A percentile compares a stretch with the other conserved stretches of the same genome.
phyloP scores from a whole-genome alignment of 2,329 filamentous ascomycete genomes.

The Pseudocercospora crystallina region DNA sequence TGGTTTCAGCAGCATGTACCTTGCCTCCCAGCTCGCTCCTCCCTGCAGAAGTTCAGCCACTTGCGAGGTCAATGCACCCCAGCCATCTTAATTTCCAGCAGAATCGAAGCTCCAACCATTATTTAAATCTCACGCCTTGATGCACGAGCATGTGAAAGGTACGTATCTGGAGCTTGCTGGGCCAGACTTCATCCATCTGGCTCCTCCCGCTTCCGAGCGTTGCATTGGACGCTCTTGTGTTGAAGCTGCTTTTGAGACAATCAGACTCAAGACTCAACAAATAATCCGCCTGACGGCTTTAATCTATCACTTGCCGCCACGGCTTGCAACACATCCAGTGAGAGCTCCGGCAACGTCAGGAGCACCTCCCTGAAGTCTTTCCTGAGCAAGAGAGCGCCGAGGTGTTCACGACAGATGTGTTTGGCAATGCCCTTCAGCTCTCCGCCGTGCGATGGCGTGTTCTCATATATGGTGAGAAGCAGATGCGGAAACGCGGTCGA shows the following conservation, averaged over 20 bases:
- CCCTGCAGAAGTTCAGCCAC: no score
- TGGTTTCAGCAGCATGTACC: no score
- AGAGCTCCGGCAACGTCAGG: constrained; percentile 3
- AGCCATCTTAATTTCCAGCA: constrained; percentile 1
- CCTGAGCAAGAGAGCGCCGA: neutral
- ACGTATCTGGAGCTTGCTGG: neutral
- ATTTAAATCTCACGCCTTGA: no score
- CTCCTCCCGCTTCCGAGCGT: no score
- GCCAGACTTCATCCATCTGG: no score
- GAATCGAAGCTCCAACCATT: neutral
- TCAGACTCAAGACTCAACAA: no score
- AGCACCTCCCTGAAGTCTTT: constrained; percentile 1
- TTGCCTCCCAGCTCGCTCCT: no score
- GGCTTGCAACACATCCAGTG: neutral
- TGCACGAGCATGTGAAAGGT: neutral
- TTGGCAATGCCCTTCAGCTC: neutral
- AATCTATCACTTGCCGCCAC: no score
- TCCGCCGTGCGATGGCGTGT: neutral
- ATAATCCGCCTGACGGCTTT: no score
- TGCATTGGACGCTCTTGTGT: no score
- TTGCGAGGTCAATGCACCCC: neutral
- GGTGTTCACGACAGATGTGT: neutral
- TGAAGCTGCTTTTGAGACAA: no score
- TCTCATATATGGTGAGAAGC: constrained; percentile 2
- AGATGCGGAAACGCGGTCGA: neutral